Evolutionary conservation across 345 rosid species (phyloP), one percentile per base, ranked within the genome.

Genomic region (Psidium friedrichsthalianum): DNA sequence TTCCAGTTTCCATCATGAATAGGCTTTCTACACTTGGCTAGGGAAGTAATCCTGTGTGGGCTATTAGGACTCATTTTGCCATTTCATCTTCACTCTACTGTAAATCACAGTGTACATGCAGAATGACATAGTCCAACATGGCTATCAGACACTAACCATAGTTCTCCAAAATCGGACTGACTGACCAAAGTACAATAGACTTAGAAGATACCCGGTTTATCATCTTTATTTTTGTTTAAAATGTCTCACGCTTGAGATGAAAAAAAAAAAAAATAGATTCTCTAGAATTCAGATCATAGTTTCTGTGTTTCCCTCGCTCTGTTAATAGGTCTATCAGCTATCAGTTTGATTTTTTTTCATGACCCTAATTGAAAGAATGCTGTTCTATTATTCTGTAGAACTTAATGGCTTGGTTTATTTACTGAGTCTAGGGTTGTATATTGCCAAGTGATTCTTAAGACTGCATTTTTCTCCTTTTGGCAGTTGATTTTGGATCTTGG

Each of bases 401-500:
- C 44, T 69, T 69, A 3, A 44, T 32, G 21, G 44, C 44, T 64
- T 16, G 78, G 40, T 64, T 64, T 32, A 18, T 64, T 32, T 32
- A 32, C 78, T 32, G 78, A 32, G 78, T 69, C 44, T 69, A 69
- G 44, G 78, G 44, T 69, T 69, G 78, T 69, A 4, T 16, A 69
- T 69, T 69, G 47, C 10, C 78, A 69, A 69, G 78, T 18, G 44
- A 18, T 69, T 32, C 78, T 32, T 69, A 69, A 32, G 24, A 32
- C 24, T 69, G 24, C 78, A 64, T 69, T 69, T 69, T 69, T 69
- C 78, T 69, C 44, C 78, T 84, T 84, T 78, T 88, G 80, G 89
- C 89, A 97, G 99, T 89, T 97, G 90, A 97, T 96, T 90, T 87
- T 96, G 88, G 95, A 94, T 90, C 93, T 96, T 87, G 95, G 94